Conservation (phyloP, 2,329 filamentous ascomycete genomes). For the Alternaria triticimaculans region DNA sequence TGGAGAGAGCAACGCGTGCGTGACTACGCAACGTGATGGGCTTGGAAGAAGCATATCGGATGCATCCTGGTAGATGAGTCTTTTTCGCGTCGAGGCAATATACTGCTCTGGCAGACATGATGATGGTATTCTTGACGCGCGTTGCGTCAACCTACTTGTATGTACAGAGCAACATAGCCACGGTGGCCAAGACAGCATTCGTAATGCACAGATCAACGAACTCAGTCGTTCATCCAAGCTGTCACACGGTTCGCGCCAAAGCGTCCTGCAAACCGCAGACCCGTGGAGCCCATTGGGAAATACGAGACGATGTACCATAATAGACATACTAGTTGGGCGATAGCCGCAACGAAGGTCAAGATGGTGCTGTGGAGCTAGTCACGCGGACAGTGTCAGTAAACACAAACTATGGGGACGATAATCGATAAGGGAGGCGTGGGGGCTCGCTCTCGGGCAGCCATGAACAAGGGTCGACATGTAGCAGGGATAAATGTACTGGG, state of each 20-base stretch:
- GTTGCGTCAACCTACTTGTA: constrained; percentile 21
- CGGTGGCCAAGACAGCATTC: constrained; percentile 16
- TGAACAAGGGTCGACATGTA: constrained; percentile 31
- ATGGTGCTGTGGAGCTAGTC: constrained; percentile 74
- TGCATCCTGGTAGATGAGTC: constrained; percentile 16
- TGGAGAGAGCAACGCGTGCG: constrained; percentile 24
- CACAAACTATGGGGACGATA: constrained; percentile 30
- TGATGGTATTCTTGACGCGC: constrained; percentile 32
- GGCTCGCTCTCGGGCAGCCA: constrained; percentile 30
- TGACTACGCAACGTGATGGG: constrained; percentile 35
- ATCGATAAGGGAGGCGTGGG: constrained; percentile 41
- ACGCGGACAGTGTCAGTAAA: constrained; percentile 47
- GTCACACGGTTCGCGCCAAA: constrained; percentile 86
- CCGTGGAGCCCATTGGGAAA: constrained; percentile 94
- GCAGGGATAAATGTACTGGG: constrained; percentile 18
- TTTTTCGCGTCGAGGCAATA: neutral
- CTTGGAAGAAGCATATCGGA: constrained; percentile 13
- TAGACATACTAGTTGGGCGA: constrained; percentile 82
- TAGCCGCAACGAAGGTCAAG: constrained; percentile 82
- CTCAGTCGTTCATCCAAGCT: constrained; percentile 82
- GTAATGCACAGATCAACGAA: constrained; percentile 6
- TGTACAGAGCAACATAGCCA: constrained; percentile 20
- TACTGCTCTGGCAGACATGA: constrained; percentile 2
- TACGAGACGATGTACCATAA: constrained; percentile 96
- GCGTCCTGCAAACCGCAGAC: constrained; percentile 82